Base-by-base conservation (phyloP, 768 basidiomycete species). In the Crassisporium funariophilum region DNA sequence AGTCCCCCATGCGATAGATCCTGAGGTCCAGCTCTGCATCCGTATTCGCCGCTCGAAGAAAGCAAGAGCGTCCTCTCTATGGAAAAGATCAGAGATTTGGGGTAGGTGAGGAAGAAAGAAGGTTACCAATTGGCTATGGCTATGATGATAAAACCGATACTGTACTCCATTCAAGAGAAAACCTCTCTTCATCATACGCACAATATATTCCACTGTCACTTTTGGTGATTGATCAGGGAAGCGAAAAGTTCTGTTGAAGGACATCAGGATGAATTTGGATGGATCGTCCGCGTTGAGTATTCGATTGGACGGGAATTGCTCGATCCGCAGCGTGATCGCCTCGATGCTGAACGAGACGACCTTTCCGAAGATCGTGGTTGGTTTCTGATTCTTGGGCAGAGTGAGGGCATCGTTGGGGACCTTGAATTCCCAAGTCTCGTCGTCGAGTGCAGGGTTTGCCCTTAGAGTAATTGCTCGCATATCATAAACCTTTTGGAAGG, bases 141-240 rank as follows among this genome's bases (percentile, higher is more conserved):
- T 84, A 47, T 87, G 84, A 46, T 81, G 80, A 48, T 84, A 86
- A 58, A 86, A 86, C 2, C 84, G 77, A 59, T 85, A 84, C 52
- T 84, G 79, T 0, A 74, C 61, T 1, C 70, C 72, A 50, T 86
- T 85, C 54, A 84, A 54, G 54, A 75, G 76, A 1, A 87, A 47
- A 0, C 84, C 84, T 0, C 68, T 65, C 48, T 73, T 76, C 62
- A 85, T 69, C 49, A 86, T 58, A 23, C 80, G 71, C 15, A 65
- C 55, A 35, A 85, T 76, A 53, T 86, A 86, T 10, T 84, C 82
- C 36, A 72, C 63, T 4, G 72, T 74, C 19, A 68, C 72, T 22
- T 68, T 71, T 20, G 79, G 65, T 4, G 74, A 72, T 13, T 73
- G 69, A 15, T 81, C 80, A 2, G 77, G 74, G 48, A 85, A 83